Evolutionary conservation across 108 stramenopile genomes (phyloP), one percentile per base, ranked within the genome.

Genomic region (Schizochytrium sp.): DNA sequence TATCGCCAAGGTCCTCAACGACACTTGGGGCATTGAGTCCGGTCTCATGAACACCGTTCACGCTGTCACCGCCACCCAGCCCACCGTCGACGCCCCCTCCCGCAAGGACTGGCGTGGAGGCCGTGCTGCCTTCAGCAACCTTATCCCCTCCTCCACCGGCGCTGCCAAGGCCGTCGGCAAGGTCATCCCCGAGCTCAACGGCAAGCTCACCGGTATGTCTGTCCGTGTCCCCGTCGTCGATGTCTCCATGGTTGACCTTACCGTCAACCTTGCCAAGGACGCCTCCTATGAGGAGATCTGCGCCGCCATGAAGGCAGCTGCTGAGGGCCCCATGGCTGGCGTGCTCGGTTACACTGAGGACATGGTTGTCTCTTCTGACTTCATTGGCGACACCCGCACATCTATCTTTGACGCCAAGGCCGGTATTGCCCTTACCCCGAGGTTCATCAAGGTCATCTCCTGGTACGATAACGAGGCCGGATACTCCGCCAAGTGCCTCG

Each of bases 381-480:
- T 99, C 93, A 96, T 98, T 59, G 93, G 95, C 64, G 95, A 98
- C 89, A 89, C 93, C 12, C 96, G 95, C 92, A 97, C 97, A 40
- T 97, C 95, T 87, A 96, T 99, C 88, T 97, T 99, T 90, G 98
- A 99, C 88, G 94, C 97, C 90, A 98, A 96, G 93, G 98, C 98
- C 44, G 97, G 98, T 72, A 99, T 99, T 91, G 97, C 98, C 8
- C 93, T 99, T 88, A 97, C 95, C 45, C 95, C 97, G 88, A 92
- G 97, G 94, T 99, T 99, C 92, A 97, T 99, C 91, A 99, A 99
- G 97, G 96, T 99, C 89, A 98, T 99, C 19, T 95, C 96, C 15
- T 99, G 98, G 98, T 99, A 99, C 89, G 98, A 99, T 90, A 99
- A 99, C 91, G 98, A 99, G 93, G 95, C 94, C 64, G 98, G 98